A percentile compares a stretch with the other conserved stretches of the same genome.
phyloP scores from a whole-genome alignment of 257 asterid species.

The Przewalskia tangutica region DNA sequence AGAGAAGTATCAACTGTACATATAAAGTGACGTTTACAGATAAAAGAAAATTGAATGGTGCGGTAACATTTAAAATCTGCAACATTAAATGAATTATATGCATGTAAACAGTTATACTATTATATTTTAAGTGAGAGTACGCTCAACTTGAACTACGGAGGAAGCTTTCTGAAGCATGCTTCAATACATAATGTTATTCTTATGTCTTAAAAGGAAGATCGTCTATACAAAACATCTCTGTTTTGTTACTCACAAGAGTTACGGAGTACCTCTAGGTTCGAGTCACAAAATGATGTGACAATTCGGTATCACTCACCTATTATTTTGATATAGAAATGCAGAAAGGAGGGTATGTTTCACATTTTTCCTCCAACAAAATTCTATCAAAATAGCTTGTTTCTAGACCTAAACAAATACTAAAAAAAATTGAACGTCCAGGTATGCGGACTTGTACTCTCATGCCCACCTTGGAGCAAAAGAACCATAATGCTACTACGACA shows the following conservation, averaged over 20 bases:
- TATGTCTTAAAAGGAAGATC: background rate
- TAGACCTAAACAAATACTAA: background rate
- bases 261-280: background rate
- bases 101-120: background rate
- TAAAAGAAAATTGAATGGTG: background rate
- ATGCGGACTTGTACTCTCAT: background rate
- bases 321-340: background rate
- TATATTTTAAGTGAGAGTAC: background rate
- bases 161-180: background rate
- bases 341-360: background rate
- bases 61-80: background rate
- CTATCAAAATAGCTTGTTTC: background rate
- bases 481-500: background rate
- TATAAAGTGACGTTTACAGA: background rate
- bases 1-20: constrained; percentile 4
- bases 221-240: background rate
- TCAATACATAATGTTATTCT: background rate
- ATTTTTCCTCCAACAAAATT: background rate
- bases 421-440: background rate
- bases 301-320: background rate
- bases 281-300: background rate
- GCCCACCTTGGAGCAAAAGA: background rate
- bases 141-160: background rate
- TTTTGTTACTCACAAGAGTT: background rate
- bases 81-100: background rate